These are phyloP conservation scores for Geotrichum candidum DNA, from an alignment of 1,139 yeast genomes.

Conservation along the genomic window DNA sequence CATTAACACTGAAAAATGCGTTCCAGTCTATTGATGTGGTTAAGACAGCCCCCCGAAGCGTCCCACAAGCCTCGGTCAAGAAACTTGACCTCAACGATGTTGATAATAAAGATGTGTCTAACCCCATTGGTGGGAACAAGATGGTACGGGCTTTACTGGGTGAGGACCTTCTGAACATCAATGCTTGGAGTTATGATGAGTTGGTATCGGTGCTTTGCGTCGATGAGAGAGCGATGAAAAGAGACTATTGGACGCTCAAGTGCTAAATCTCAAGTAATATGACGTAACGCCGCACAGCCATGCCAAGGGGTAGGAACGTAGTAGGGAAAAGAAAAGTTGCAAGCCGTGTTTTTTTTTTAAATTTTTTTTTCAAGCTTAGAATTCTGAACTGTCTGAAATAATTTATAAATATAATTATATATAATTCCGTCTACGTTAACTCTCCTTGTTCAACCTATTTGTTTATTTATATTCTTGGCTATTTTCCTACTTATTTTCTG, in stretches of 20 bases:
- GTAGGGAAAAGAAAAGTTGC: not conserved
- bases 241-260: slow-evolving; percentile 27
- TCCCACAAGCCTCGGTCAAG: not conserved
- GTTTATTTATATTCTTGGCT: not conserved
- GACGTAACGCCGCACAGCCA: not conserved
- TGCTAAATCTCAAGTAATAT: not conserved
- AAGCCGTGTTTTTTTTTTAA: not conserved
- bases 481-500: not conserved
- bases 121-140: slow-evolving; percentile 17
- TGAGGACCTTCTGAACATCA: slow-evolving; percentile 18
- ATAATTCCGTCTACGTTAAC: not conserved
- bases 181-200: slow-evolving; percentile 28
- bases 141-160: slow-evolving; percentile 20
- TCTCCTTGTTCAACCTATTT: too few relatives aligned
- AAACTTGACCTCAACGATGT: slow-evolving; percentile 9
- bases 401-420: too few relatives aligned
- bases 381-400: not conserved
- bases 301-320: not conserved
- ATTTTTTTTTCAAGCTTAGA: not conserved
- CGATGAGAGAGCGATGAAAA: slow-evolving; percentile 24
- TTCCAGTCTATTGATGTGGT: slow-evolving; percentile 28
- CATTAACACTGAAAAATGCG: slow-evolving; percentile 27
- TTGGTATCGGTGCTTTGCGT: slow-evolving; percentile 24
- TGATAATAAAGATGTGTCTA: slow-evolving; percentile 8
- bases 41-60: not conserved